Conservation (phyloP, 106 monocot species). For the Gastrodia elata region DNA sequence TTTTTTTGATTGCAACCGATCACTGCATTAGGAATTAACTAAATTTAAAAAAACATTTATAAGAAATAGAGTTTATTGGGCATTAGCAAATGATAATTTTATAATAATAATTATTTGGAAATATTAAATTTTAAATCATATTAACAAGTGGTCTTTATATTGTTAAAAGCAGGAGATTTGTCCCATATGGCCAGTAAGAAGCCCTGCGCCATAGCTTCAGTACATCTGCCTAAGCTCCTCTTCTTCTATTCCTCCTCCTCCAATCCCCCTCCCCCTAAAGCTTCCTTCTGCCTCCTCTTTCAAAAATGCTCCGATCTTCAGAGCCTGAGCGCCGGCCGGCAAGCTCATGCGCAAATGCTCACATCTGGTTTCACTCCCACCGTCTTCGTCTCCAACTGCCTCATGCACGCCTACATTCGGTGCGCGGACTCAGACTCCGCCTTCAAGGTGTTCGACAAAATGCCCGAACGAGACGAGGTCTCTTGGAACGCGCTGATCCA, state of each 20-base stretch:
- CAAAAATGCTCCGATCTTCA: conserved; percentile 29
- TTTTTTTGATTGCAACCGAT: too few species aligned
- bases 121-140: too few species aligned
- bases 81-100: too few species aligned
- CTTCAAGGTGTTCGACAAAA: conserved; percentile 32
- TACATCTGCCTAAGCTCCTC: not conserved
- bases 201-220: not conserved
- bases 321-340: conserved; percentile 12
- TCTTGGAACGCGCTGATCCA: conserved; percentile 55
- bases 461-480: conserved; percentile 35
- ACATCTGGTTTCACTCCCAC: conserved; percentile 60
- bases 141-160: too few species aligned
- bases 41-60: too few species aligned
- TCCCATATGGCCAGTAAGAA: too few species aligned
- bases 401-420: conserved; percentile 53
- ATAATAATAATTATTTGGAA: too few species aligned
- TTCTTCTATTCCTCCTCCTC: not conserved
- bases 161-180: too few species aligned
- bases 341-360: conserved; percentile 51
- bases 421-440: conserved; percentile 29
- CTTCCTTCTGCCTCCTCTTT: conserved; percentile 46
- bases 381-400: conserved; percentile 62
- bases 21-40: too few species aligned
- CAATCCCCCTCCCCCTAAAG: not conserved
- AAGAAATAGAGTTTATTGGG: too few species aligned